Conservation (phyloP, 2,329 filamentous ascomycete species). For the Lachnellula cervina region DNA sequence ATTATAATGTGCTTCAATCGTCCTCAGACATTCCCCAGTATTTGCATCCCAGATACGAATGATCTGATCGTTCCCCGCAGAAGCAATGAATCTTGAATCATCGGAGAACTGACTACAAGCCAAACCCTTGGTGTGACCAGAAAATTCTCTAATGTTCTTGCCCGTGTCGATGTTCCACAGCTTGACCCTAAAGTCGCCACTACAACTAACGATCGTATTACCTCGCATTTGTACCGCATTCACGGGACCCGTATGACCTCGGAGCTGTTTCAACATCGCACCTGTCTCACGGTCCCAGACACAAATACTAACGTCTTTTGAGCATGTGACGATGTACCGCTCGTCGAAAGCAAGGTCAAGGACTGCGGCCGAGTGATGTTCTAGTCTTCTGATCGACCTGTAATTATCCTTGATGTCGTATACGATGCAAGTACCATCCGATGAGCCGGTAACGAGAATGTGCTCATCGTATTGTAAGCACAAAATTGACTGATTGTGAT, state of each 20-base stretch:
- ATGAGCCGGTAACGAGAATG: slow-evolving; percentile 92
- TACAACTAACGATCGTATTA: slow-evolving; percentile 88
- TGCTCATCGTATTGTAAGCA: slow-evolving; percentile 92
- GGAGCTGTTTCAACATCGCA: slow-evolving; percentile 68
- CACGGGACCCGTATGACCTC: slow-evolving; percentile 84
- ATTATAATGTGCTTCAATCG: slow-evolving; percentile 76
- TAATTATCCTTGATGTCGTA: slow-evolving; percentile 80
- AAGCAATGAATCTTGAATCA: slow-evolving; percentile 88
- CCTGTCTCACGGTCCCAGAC: slow-evolving; percentile 88
- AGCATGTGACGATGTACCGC: slow-evolving; percentile 91
- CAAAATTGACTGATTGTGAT: slow-evolving; percentile 88
- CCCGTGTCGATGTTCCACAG: slow-evolving; percentile 93
- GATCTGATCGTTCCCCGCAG: slow-evolving; percentile 89
- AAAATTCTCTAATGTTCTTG: slow-evolving; percentile 83
- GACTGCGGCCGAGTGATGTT: slow-evolving; percentile 78
- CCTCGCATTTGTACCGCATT: slow-evolving; percentile 95
- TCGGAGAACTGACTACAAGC: slow-evolving; percentile 96
- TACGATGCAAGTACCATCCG: slow-evolving; percentile 85
- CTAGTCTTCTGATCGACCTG: slow-evolving; percentile 71
- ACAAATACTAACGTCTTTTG: slow-evolving; percentile 90
- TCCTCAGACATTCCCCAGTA: slow-evolving; percentile 76
- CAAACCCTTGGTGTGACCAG: slow-evolving; percentile 84
- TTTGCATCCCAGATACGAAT: slow-evolving; percentile 96
- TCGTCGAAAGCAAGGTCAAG: slow-evolving; percentile 91
- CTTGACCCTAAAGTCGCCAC: slow-evolving; percentile 87